Base-by-base conservation (phyloP, 345 rosid species). In the Boechera stricta region DNA sequence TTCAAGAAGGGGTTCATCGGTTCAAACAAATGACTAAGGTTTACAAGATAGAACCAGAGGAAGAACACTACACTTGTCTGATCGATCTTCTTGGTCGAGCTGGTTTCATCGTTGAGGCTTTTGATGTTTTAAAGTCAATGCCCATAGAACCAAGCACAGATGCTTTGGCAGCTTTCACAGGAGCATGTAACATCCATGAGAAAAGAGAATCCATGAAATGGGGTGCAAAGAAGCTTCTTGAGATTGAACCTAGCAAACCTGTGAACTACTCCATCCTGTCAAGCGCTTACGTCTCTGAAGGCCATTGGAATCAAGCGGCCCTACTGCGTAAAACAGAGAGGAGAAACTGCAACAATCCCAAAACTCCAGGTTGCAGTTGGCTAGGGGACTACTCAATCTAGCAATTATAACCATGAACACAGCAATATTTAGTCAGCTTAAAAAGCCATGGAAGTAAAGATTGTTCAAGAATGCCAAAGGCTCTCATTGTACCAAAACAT, bases 321-420 rank as follows among this genome's bases (percentile, higher is more conserved):
- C 73, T 71, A 38, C 53, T 83, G 21, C 86, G 88, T 53, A 70
- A 83, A 74, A 73, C 66, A 73, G 87, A 88, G 90, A 80, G 58
- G 76, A 71, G 76, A 48, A 74, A 55, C 24, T 85, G 97, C 77
- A 54, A 33, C 59, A 74, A 74, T 70, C 24, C 75, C 54, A 90
- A 87, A 83, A 69, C 75, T 82, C 90, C 91, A 8, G 97, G 89
- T 49, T 82, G 80, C 82, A 89, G 93, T 78, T 83, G 94, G 91
- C 64, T 76, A 59, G 51, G 64, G 39, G 69, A 21, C 28, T 59
- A 72, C 31, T 47, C 58, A 70, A 6, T 16, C 39, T 58, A 52
- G 78, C 83, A 71, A 72, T 79, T 31, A 28, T 64, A 47, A 42
- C 41, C 64, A 51, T 51, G 69, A 60, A 52, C 45, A 58, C 35